phyloP scores from a whole-genome alignment of 331 rosid species.

The Stylosanthes scabra region DNA sequence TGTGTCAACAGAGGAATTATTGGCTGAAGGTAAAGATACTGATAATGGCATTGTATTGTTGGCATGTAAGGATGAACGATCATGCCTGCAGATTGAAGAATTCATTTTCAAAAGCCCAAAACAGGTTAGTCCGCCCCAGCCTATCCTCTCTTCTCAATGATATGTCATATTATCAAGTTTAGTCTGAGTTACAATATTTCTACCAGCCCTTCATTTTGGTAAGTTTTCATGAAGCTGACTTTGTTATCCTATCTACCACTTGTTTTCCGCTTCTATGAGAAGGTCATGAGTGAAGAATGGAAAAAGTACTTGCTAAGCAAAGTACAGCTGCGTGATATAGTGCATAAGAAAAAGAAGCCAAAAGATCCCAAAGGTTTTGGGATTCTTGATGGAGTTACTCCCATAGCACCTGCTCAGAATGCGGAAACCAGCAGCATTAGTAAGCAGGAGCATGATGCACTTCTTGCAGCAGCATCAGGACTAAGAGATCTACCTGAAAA shows the following conservation, averaged over 20 bases:
- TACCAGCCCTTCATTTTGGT: slow-evolving; percentile 6
- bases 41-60: slow-evolving; percentile 77
- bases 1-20: slow-evolving; percentile 51
- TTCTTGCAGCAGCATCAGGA: slow-evolving; percentile 82
- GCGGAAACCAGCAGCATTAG: slow-evolving; percentile 69
- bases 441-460: slow-evolving; percentile 88
- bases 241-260: background rate
- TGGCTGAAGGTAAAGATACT: slow-evolving; percentile 59
- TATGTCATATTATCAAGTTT: slow-evolving; percentile 27
- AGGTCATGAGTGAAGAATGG: slow-evolving; percentile 93
- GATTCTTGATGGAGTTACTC: slow-evolving; percentile 90
- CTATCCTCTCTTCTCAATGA: background rate
- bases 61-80: slow-evolving; percentile 96
- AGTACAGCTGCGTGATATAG: slow-evolving; percentile 78
- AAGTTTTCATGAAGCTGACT: slow-evolving; percentile 31
- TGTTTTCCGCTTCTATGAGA: slow-evolving; percentile 30
- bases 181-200: background rate
- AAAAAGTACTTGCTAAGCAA: slow-evolving; percentile 89
- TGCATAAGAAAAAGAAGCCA: slow-evolving; percentile 76
- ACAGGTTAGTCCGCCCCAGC: slow-evolving; percentile 51
- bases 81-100: slow-evolving; percentile 92
- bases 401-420: slow-evolving; percentile 61
- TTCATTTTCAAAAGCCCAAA: slow-evolving; percentile 65
- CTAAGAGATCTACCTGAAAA: slow-evolving; percentile 59
- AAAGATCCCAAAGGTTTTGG: slow-evolving; percentile 96